A percentile compares a stretch with the other conserved stretches of the same genome.
phyloP scores from a whole-genome alignment of 495 filamentous ascomycete genomes.

The Penicillium ochrochloron region DNA sequence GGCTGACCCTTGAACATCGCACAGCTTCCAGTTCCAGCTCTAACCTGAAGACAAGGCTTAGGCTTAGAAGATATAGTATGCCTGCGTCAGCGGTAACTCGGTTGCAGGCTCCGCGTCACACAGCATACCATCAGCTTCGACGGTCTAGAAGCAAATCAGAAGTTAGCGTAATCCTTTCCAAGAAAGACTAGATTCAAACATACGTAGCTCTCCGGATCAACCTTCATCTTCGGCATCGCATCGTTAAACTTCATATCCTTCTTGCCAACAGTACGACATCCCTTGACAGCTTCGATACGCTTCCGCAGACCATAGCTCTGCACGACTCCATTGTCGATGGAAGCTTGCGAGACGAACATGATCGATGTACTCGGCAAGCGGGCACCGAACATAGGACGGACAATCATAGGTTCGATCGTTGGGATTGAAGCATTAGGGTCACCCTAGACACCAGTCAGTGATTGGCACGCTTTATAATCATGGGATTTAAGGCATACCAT shows the following conservation, averaged over 20 bases:
- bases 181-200: slow-evolving; percentile 26
- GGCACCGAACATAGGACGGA: slow-evolving; percentile 85
- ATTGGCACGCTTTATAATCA: too few species aligned
- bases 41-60: not conserved
- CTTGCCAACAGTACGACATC: slow-evolving; percentile 82
- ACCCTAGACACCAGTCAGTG: slow-evolving; percentile 55
- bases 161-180: not conserved
- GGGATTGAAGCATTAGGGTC: slow-evolving; percentile 95
- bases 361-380: slow-evolving; percentile 74
- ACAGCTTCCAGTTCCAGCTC: slow-evolving; percentile 18
- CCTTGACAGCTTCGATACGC: slow-evolving; percentile 78
- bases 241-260: slow-evolving; percentile 95
- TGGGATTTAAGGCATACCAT: slow-evolving; percentile 62
- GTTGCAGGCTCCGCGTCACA: slow-evolving; percentile 77
- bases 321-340: slow-evolving; percentile 67
- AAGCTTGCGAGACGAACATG: slow-evolving; percentile 80
- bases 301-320: slow-evolving; percentile 75
- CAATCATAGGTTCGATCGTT: slow-evolving; percentile 83
- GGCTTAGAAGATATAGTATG: slow-evolving; percentile 73
- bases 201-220: slow-evolving; percentile 89
- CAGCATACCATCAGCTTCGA: slow-evolving; percentile 82
- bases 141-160: slow-evolving; percentile 42
- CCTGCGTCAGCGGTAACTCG: slow-evolving; percentile 79
- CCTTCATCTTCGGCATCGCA: slow-evolving; percentile 85
- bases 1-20: not conserved